Base-by-base conservation (phyloP, 2,329 filamentous ascomycete species). In the Cladorrhinum sp. region DNA sequence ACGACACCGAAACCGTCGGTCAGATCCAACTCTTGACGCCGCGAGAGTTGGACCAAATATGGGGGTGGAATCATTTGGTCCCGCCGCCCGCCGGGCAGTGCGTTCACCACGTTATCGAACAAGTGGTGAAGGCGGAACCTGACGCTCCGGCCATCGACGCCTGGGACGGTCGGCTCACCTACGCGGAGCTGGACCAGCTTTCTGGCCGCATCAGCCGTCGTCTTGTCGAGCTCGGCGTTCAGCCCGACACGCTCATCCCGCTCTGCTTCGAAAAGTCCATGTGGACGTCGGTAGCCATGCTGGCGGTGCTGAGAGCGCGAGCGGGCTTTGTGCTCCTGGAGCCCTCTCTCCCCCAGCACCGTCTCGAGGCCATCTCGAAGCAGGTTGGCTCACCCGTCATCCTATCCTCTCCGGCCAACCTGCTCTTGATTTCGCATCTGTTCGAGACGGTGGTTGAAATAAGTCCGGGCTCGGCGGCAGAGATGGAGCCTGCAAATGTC, bases 101-200 rank as follows among this genome's bases (percentile, higher is more conserved):
- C 64, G 78, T 80, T 71, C 79, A 82, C 61, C 76, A 80, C 29
- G 65, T 80, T 56, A 74, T 82, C 59, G 68, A 71, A 18, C 71
- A 75, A 6, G 72, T 73, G 49, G 75, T 75, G 12, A 63, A 60
- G n/a, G 61, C 65, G 20, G 70, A 82, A 4, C 53, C 24, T 3
- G 27, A 55, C 65, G 16, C 4, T 4, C 6, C 16, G 5, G 48
- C 48, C 48, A 24, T 50, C n/a, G 48, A 50, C 18, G 10, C 48
- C 4, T 50, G 48, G 48, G 48, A 50, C 18, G 48, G 48, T 9
- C 4, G 9, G 3, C 16, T 50, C 4, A 22, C 48, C 4, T 50
- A 50, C 48, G 48, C 4, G 2, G 4, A 50, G 18, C 2, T 50
- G 10, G 48, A 50, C n/a, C 20, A 65, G 76, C 9, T 5, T 18